phyloP scores from a whole-genome alignment of 345 rosid genomes.

The Murraya paniculata region DNA sequence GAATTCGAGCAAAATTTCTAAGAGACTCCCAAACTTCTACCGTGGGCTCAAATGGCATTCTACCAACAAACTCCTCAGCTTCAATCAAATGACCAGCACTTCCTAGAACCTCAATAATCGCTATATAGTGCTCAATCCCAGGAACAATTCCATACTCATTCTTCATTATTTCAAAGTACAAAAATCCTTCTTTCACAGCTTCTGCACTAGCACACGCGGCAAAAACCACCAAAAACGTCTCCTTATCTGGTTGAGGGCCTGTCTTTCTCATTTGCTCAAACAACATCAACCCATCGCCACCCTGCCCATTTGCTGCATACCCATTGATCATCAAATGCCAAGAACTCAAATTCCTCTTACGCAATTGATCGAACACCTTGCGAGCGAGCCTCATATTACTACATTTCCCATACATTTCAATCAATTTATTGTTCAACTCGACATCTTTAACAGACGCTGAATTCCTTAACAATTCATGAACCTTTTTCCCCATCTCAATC shows the following conservation, averaged over 20 bases:
- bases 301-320: slow-evolving; percentile 42
- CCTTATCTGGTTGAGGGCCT: slow-evolving; percentile 23
- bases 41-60: slow-evolving; percentile 40
- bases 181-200: slow-evolving; percentile 33
- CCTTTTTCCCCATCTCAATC: slow-evolving; percentile 35
- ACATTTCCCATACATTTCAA: slow-evolving; percentile 32
- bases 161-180: slow-evolving; percentile 41
- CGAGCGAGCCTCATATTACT: slow-evolving; percentile 41
- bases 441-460: slow-evolving; percentile 29
- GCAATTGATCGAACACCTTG: slow-evolving; percentile 56
- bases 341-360: slow-evolving; percentile 28
- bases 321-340: slow-evolving; percentile 48
- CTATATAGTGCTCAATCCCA: slow-evolving; percentile 38
- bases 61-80: slow-evolving; percentile 49
- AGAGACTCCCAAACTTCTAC: slow-evolving; percentile 39
- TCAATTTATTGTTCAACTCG: slow-evolving; percentile 33
- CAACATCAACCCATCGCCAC: slow-evolving; percentile 38
- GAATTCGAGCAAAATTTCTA: slow-evolving; percentile 35
- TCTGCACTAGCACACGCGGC: slow-evolving; percentile 44
- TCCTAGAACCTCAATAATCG: slow-evolving; percentile 39
- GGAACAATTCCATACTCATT: slow-evolving; percentile 35
- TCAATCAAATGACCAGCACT: slow-evolving; percentile 42
- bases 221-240: slow-evolving; percentile 35
- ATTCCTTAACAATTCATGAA: slow-evolving; percentile 32
- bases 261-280: slow-evolving; percentile 43